Percentiles rank a stretch among this genome's conserved stretches.
These are phyloP conservation scores for Leccinum broughii DNA, from an alignment of 768 basidiomycete species.

Conservation along the genomic window DNA sequence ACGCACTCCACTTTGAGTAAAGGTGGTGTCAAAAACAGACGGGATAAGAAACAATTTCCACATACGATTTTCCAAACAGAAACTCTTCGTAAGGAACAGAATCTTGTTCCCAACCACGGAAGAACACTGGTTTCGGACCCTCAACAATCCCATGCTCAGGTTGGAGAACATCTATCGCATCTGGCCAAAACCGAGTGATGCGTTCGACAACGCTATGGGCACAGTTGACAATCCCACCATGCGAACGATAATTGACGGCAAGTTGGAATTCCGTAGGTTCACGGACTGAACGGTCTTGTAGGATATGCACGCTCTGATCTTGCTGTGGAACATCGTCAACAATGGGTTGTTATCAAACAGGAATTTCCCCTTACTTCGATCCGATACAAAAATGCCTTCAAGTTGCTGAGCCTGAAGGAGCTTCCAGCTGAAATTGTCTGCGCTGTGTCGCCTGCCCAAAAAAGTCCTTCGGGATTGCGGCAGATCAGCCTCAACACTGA, in stretches of 20 bases:
- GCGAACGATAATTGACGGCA: constrained; percentile 66
- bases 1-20: constrained; percentile 37
- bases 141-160: constrained; percentile 56
- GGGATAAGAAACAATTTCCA: neutral
- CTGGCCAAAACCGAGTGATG: constrained; percentile 59
- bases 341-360: neutral
- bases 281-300: constrained; percentile 16
- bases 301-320: constrained; percentile 13
- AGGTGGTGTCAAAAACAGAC: constrained; percentile 11
- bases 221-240: constrained; percentile 70
- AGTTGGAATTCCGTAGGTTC: constrained; percentile 54
- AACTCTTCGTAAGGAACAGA: constrained; percentile 53
- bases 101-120: constrained; percentile 47
- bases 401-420: constrained; percentile 68
- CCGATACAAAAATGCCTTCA: constrained; percentile 66
- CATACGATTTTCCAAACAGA: constrained; percentile 50
- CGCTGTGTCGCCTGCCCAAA: constrained; percentile 82
- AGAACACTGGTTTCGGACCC: constrained; percentile 61
- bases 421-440: constrained; percentile 76
- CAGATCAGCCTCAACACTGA: constrained; percentile 64
- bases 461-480: constrained; percentile 61
- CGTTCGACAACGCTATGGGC: constrained; percentile 65
- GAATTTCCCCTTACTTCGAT: constrained; percentile 47
- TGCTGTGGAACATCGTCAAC: constrained; percentile 15
- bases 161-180: constrained; percentile 59